Conservation (phyloP, 352 stramenopile genomes). For the Pythium aphanidermatum region DNA sequence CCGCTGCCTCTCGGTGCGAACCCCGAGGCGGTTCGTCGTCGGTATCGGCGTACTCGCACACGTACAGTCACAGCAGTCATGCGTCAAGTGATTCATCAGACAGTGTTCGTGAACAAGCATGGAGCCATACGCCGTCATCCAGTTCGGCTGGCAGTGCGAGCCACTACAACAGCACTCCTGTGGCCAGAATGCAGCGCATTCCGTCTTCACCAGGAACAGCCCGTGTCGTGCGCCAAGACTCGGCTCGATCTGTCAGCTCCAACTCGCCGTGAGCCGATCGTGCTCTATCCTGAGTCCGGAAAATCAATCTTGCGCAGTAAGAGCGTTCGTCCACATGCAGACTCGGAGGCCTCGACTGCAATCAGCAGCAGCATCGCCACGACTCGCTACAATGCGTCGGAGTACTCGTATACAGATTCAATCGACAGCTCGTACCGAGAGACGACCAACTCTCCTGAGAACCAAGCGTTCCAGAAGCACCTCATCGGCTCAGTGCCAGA, state of each 20-base stretch:
- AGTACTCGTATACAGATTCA: slow-evolving; percentile 18
- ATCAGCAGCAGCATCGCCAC: slow-evolving; percentile 7
- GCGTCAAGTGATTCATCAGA: slow-evolving; percentile 12
- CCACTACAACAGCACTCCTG: no score
- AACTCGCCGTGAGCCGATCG: slow-evolving; percentile 4
- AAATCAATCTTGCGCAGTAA: background rate
- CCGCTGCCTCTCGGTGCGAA: slow-evolving; percentile 26
- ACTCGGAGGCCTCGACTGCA: slow-evolving; percentile 13
- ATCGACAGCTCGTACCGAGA: slow-evolving; percentile 13
- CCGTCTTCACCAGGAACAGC: slow-evolving; percentile 6
- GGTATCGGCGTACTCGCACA: background rate
- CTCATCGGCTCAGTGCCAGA: slow-evolving; percentile 4
- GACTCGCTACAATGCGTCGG: slow-evolving; percentile 12
- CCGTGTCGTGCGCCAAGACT: slow-evolving; percentile 8
- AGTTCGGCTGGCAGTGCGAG: background rate
- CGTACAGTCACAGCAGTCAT: slow-evolving; percentile 14
- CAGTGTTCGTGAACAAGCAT: background rate
- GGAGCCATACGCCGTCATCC: background rate
- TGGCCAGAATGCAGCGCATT: no score
- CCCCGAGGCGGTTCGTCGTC: slow-evolving; percentile 12
- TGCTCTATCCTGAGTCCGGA: slow-evolving; percentile 12
- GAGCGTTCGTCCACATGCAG: slow-evolving; percentile 2
- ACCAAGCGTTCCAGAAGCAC: slow-evolving; percentile 18
- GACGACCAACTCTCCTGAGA: slow-evolving; percentile 11
- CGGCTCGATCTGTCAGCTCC: slow-evolving; percentile 9